Percentiles rank a stretch among this genome's conserved stretches.
Evolutionary conservation across 495 filamentous ascomycete species (phyloP).

Genomic region (Paragyromitra xinjiangensis): DNA sequence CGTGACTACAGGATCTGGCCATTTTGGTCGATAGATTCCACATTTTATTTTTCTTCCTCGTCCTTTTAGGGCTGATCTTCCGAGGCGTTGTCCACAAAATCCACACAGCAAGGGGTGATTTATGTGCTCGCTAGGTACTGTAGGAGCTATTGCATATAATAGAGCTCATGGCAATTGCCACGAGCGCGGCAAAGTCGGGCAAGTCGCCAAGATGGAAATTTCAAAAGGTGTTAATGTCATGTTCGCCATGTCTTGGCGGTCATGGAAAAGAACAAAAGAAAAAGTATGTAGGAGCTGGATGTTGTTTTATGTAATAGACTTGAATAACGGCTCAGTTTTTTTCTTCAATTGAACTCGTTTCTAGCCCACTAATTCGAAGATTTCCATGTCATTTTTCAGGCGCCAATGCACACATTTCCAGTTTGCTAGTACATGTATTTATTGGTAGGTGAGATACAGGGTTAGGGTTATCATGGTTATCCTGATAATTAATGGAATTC

Average conservation of each 20-base stretch:
- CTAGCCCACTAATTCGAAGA: too few relatives aligned
- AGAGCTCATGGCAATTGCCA: neutral
- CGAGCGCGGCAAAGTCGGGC: conserved; percentile 5
- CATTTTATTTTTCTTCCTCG: too few relatives aligned
- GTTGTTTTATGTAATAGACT: conserved; percentile 1
- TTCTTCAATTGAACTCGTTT: neutral
- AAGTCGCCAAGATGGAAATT: conserved; percentile 23
- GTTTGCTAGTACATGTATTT: neutral
- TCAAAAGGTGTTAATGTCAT: conserved; percentile 12
- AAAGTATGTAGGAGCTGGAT: neutral
- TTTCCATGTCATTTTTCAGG: neutral
- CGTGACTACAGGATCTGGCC: conserved; percentile 8
- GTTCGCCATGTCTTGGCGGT: conserved; percentile 25
- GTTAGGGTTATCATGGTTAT: neutral
- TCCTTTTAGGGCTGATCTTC: neutral
- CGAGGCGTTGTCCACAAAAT: neutral
- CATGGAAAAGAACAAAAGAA: conserved; percentile 8
- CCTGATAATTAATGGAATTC: neutral
- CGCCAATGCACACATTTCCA: neutral
- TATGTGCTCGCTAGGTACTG: neutral
- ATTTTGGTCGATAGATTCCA: neutral
- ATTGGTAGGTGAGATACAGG: neutral
- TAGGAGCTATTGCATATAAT: neutral
- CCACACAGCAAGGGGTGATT: neutral
- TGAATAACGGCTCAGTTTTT: neutral